Conservation (phyloP, 2,329 filamentous ascomycete species). For the Calcarisporium arbuscula region DNA sequence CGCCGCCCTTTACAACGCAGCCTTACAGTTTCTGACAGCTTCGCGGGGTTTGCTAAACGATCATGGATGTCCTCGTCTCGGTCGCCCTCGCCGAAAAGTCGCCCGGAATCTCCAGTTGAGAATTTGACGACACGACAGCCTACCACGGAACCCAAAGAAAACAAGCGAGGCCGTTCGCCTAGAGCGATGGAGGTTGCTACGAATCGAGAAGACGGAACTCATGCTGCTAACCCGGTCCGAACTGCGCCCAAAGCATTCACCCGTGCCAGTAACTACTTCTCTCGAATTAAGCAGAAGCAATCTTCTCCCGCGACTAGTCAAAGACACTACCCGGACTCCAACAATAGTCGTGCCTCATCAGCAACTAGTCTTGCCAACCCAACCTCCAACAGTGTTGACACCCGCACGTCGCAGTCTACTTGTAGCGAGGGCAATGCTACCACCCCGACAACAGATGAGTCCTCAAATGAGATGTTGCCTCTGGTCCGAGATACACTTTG, state of each 20-base stretch:
- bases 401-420: conserved; percentile 30
- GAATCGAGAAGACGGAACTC: conserved; percentile 15
- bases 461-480: conserved; percentile 37
- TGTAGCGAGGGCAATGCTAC: conserved; percentile 32
- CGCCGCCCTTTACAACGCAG: conserved; percentile 27
- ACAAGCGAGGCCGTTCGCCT: conserved; percentile 20
- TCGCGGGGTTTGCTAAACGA: conserved; percentile 43
- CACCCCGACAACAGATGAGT: conserved; percentile 35
- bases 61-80: conserved; percentile 46
- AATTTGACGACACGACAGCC: conserved; percentile 16
- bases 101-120: conserved; percentile 18
- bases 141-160: conserved; percentile 16
- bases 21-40: conserved; percentile 36
- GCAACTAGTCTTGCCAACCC: conserved; percentile 38
- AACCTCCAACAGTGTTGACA: conserved; percentile 29
- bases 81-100: conserved; percentile 39
- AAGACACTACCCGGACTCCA: conserved; percentile 35
- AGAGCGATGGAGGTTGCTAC: conserved; percentile 22
- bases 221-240: conserved; percentile 28
- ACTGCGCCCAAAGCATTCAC: conserved; percentile 31
- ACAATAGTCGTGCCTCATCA: conserved; percentile 41
- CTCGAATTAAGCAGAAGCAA: conserved; percentile 42
- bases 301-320: no score
- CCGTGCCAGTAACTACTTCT: conserved; percentile 42
- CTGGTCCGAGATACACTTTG: conserved; percentile 46